Base-by-base conservation (phyloP, 1,284 basidiomycete genomes). In the Inonotus obliquus region DNA sequence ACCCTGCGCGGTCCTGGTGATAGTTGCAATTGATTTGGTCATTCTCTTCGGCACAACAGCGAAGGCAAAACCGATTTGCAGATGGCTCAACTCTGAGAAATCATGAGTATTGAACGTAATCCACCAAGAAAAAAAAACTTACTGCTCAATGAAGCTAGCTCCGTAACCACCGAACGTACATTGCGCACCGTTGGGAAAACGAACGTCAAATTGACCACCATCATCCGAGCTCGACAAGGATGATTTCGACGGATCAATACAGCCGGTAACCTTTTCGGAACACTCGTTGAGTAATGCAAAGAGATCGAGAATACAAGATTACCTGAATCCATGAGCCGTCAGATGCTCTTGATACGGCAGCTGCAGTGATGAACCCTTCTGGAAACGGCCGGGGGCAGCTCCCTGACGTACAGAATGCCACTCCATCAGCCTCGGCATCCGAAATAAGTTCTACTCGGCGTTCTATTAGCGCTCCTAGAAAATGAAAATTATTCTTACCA, bases 121-220 rank as follows among this genome's bases (percentile, higher is more conserved):
- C 1, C 6, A 44, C 5, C 2, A 21, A 44, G 7, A 21, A n/a
- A n/a, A 44, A 61, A 21, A 25, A 11, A 69, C 77, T 69, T 63
- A 82, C 81, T 74, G 73, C 66, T 81, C 73, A 51, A 82, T 80
- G 64, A 82, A 83, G 62, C 81, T 81, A 52, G 79, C 79, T 4
- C 74, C 79, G 57, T 76, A 78, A 3, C 79, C 80, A 41, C 80
- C 81, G 63, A 76, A 81, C 1, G 75, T 73, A 68, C 80, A 83
- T 61, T 79, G 78, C 17, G 80, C 81, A 13, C 81, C 80, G 57
- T 82, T 77, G 4, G 80, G 81, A 66, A 75, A 81, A 23, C 81
- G 76, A 48, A 77, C 73, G 57, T 83, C 80, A 63, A 79, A 75
- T 64, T 82, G 81, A 13, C 80, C 79, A 14, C 81, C 81, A 2